Evolutionary conservation across 1,284 basidiomycete species (phyloP), one percentile per base, ranked within the genome.

Genomic region (Athelia sp.): DNA sequence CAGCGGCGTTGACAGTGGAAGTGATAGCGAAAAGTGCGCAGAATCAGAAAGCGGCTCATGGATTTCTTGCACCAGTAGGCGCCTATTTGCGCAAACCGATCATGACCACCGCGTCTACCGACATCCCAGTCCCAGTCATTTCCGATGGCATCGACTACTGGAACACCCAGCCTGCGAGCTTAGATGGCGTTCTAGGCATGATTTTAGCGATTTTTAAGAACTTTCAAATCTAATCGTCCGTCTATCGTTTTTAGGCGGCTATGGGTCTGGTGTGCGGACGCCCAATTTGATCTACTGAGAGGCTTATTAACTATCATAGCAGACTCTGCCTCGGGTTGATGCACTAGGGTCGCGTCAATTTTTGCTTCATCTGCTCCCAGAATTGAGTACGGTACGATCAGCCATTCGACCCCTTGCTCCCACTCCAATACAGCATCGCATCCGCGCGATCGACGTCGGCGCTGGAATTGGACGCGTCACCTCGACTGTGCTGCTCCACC

Each of bases 401-500:
- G 11, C 65, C 67, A 3, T 78, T 43, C 56, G 61, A 11, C 56
- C 60, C 14, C 58, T 60, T 55, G 53, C 56, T 50, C 32, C 57
- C 50, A 10, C 64, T 66, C 4, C 61, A 64, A 13, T 47, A 54
- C 31, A 59, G 54, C 66, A 34, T 46, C 70, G 87, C 46, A 78
- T 73, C 31, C 81, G 90, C 31, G 92, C 88, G 0, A 76, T 98
- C 14, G 95, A 98, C 59, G 90, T 94, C 47, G 94, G 87, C 15
- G 87, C 93, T 15, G 94, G 94, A 2, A 87, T 98, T 45, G 94
- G 95, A 8, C 83, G 95, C 48, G 93, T 96, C 26, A 95, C 93
- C 0, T 74, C 81, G 3, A 84, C 89, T 53, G 89, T 93, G 11
- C 81, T 98, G 10, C 78, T 97, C 4, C 87, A 87, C 57, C 81